These are phyloP conservation scores for Codiaeum variegatum DNA, from an alignment of 441 rosid species.

Conservation along the genomic window DNA sequence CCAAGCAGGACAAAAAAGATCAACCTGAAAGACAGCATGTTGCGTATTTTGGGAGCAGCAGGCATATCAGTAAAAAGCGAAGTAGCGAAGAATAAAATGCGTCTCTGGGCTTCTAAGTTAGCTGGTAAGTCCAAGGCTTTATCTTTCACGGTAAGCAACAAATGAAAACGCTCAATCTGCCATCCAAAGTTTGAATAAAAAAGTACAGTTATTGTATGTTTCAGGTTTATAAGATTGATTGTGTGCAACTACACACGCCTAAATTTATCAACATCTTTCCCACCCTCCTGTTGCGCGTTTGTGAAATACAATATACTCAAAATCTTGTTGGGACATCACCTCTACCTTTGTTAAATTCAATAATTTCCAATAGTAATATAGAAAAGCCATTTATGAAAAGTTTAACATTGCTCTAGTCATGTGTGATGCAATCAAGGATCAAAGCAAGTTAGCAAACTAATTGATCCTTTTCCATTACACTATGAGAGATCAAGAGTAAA, in stretches of 20 bases:
- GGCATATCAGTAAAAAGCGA: constrained; percentile 97
- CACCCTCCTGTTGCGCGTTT: not conserved
- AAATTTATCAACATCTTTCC: not conserved
- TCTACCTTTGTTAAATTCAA: not conserved
- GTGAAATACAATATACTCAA: not conserved
- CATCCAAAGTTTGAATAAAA: constrained; percentile 25
- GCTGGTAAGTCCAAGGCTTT: constrained; percentile 88
- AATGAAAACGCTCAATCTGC: constrained; percentile 78
- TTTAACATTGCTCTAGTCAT: not conserved
- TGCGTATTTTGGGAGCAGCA: constrained; percentile 74
- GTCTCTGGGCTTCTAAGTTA: constrained; percentile 85
- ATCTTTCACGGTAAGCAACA: constrained; percentile 78
- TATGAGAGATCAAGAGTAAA: too few species aligned
- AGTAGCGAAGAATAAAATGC: constrained; percentile 93
- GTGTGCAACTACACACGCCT: not conserved
- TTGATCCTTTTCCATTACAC: too few species aligned
- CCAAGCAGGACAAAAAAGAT: constrained; percentile 22
- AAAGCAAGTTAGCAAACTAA: too few species aligned
- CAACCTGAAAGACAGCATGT: constrained; percentile 96
- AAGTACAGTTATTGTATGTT: constrained; percentile 18
- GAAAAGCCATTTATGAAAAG: not conserved
- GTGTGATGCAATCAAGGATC: too few species aligned
- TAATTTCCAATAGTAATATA: not conserved
- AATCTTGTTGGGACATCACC: not conserved
- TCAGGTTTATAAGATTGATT: not conserved